phyloP scores from a whole-genome alignment of 805 yeast species.

The Blastobotrys mokoenaii region DNA sequence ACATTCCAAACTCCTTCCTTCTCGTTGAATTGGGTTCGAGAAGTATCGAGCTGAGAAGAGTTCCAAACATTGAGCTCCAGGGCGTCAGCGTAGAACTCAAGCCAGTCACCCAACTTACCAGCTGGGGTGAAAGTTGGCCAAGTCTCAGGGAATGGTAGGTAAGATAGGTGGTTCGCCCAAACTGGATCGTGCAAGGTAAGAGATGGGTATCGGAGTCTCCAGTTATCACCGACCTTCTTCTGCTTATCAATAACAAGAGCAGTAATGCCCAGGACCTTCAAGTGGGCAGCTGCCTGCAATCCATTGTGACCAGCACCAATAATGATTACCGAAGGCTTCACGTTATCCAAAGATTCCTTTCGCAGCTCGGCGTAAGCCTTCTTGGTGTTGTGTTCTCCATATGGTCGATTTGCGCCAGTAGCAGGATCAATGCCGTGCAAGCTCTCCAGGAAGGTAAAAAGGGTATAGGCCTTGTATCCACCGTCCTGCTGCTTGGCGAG shows the following conservation, averaged over 20 bases:
- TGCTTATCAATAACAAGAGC: constrained; percentile 34
- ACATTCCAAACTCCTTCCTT: constrained; percentile 30
- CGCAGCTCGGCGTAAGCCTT: constrained; percentile 2
- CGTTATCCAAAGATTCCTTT: constrained; percentile 7
- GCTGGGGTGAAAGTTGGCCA: constrained; percentile 39
- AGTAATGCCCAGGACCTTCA: constrained; percentile 35
- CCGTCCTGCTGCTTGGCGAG: constrained; percentile 6
- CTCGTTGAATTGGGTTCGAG: constrained; percentile 26
- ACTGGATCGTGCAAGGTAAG: constrained; percentile 40
- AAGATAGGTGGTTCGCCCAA: constrained; percentile 36
- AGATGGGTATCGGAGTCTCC: constrained; percentile 39
- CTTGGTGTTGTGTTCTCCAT: constrained; percentile 9
- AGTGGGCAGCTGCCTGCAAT: constrained; percentile 35
- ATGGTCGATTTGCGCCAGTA: constrained; percentile 9
- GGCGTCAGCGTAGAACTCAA: constrained; percentile 34
- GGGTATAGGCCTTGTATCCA: constrained; percentile 9
- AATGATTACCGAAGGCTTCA: constrained; percentile 35
- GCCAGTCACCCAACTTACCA: constrained; percentile 38
- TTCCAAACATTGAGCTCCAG: constrained; percentile 36
- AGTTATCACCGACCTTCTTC: constrained; percentile 36
- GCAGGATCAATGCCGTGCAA: constrained; percentile 9
- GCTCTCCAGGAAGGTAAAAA: constrained; percentile 14
- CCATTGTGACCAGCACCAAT: constrained; percentile 45
- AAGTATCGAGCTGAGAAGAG: constrained; percentile 24
- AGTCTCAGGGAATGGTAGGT: constrained; percentile 33